Base-by-base conservation (phyloP, 2,329 filamentous ascomycete species). In the Curvularia eragrostidis region DNA sequence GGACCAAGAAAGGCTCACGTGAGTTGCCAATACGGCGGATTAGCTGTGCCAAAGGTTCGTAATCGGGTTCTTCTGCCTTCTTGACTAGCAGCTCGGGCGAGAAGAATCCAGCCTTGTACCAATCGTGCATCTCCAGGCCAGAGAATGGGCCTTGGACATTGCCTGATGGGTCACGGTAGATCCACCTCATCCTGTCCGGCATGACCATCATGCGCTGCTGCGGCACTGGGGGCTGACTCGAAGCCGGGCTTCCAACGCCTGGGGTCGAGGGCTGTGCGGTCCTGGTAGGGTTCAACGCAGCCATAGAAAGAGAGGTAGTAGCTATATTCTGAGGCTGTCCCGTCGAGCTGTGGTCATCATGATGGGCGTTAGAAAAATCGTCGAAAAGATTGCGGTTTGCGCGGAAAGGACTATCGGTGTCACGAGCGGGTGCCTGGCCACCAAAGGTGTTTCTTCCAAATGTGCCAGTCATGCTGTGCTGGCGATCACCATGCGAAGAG, bases 61-160 rank as follows among this genome's bases (percentile, higher is more conserved):
- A 99, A 48, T 99, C 94, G 0, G 84, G 82, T 71, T 99, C 95
- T 74, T 99, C 95, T 5, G 94, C 83, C 75, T 97, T 97, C 81
- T 96, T 97, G 30, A 99, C 95, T 42, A 96, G 87, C 19, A 99
- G 83, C 68, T 99, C 94, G 0, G 94, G 89, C 0, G 92, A 96
- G 78, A 99, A 99, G 80, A 98, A 99, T 44, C 94, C 93, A 36
- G 93, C 94, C 76, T 98, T 98, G 80, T 98, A 99, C 95, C 95
- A 99, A 70, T 99, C 96, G 67, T 99, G 96, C 95, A 99, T 99
- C 78, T 99, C 95, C 48, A 99, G 81, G 1, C 95, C 95, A 38
- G 93, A 97, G 79, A 95, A 99, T 0, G 95, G 95, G 0, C 95
- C 95, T 74, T 99, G 95, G 5, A 92, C 89, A 61, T 91, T 90